phyloP scores from a whole-genome alignment of 768 basidiomycete genomes.

The Kwoniella sp. region DNA sequence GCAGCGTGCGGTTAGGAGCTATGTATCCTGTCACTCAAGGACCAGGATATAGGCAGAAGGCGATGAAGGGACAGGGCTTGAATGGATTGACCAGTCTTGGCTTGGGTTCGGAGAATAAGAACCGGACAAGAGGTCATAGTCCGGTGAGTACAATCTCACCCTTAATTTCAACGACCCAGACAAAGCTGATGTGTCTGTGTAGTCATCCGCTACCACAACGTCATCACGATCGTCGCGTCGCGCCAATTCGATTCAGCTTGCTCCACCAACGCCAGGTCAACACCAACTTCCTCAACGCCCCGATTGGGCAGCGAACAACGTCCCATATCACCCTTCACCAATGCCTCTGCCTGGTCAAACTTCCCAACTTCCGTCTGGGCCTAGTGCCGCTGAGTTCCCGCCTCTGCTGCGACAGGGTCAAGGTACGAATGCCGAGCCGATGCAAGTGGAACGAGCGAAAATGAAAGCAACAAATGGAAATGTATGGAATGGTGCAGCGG shows the following conservation, averaged over 20 bases:
- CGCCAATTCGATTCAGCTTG: slow-evolving; percentile 30
- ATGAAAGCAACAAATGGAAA: slow-evolving; percentile 18
- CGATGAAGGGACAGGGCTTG: slow-evolving; percentile 34
- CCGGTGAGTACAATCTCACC: slow-evolving; percentile 44
- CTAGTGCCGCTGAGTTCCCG: slow-evolving; percentile 37
- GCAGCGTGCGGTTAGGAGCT: slow-evolving; percentile 44
- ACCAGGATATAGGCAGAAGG: slow-evolving; percentile 36
- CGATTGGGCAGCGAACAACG: slow-evolving; percentile 49
- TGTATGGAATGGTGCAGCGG: slow-evolving; percentile 38
- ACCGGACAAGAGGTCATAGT: slow-evolving; percentile 41
- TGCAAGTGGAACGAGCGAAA: slow-evolving; percentile 41
- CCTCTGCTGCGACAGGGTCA: slow-evolving; percentile 32
- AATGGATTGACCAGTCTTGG: slow-evolving; percentile 39
- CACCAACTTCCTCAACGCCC: slow-evolving; percentile 46
- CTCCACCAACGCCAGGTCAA: slow-evolving; percentile 31
- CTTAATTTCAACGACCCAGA: not conserved
- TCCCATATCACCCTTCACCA: slow-evolving; percentile 47
- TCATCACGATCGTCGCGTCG: slow-evolving; percentile 46
- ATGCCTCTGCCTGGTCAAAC: slow-evolving; percentile 18
- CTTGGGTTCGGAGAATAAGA: slow-evolving; percentile 14
- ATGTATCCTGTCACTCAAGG: slow-evolving; percentile 40
- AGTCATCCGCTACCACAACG: slow-evolving; percentile 41
- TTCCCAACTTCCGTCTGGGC: not conserved
- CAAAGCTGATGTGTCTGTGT: not conserved
- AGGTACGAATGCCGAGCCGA: slow-evolving; percentile 39